Percentiles rank a stretch among this genome's conserved stretches.
These are phyloP conservation scores for Angophora floribunda DNA, from an alignment of 345 rosid species.

Conservation along the genomic window DNA sequence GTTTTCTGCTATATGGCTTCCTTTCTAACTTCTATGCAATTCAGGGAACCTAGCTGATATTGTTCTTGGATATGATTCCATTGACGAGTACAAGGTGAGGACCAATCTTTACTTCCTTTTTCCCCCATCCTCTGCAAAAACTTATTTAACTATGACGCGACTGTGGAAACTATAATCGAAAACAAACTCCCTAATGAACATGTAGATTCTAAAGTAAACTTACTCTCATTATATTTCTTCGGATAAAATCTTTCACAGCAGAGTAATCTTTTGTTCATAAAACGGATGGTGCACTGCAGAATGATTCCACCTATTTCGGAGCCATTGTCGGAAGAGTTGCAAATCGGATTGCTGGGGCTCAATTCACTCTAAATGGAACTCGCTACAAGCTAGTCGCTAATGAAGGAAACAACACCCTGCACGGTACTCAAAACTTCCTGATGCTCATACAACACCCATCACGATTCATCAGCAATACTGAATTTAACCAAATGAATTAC, in stretches of 20 bases:
- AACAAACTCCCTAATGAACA: not conserved
- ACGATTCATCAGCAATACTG: not conserved
- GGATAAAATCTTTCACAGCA: not conserved
- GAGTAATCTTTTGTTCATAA: not conserved
- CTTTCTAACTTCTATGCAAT: not conserved
- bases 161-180: not conserved
- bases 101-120: not conserved
- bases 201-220: not conserved
- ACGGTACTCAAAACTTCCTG: constrained; percentile 27
- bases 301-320: constrained; percentile 60
- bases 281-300: constrained; percentile 16
- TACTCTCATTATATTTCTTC: not conserved
- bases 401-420: constrained; percentile 66
- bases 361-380: constrained; percentile 41
- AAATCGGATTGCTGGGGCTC: constrained; percentile 62
- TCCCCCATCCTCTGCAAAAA: not conserved
- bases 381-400: constrained; percentile 42
- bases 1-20: not conserved
- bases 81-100: constrained; percentile 35
- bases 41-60: constrained; percentile 43
- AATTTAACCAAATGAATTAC: not conserved
- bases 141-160: not conserved
- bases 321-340: constrained; percentile 83
- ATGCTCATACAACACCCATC: not conserved
- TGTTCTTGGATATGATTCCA: constrained; percentile 41